A percentile compares a stretch with the other conserved stretches of the same genome.
Evolutionary conservation across 306 rosid genomes (phyloP).

Genomic region (Astragalus glycyphyllos): DNA sequence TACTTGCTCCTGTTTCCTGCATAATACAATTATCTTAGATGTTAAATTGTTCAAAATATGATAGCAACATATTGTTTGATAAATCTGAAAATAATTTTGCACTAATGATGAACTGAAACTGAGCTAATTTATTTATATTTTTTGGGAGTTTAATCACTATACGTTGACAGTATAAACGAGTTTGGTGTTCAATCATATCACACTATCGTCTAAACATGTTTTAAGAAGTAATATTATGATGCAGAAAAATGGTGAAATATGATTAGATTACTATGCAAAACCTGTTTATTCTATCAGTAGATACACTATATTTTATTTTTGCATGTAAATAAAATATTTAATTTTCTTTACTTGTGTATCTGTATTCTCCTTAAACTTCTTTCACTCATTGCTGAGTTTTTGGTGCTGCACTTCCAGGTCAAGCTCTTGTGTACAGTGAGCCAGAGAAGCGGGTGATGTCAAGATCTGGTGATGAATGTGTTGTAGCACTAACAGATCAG

Average conservation of each 20-base stretch:
- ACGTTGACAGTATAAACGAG: too few relatives aligned
- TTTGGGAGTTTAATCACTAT: too few relatives aligned
- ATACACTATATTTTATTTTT: not conserved
- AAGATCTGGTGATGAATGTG: constrained; percentile 92
- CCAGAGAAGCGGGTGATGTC: constrained; percentile 88
- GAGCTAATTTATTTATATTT: not conserved
- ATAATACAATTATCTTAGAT: not conserved
- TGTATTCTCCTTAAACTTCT: not conserved
- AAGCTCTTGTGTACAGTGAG: constrained; percentile 83
- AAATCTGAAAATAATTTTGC: not conserved
- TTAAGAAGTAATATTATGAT: too few relatives aligned
- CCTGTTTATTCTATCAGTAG: too few relatives aligned
- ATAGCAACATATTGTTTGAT: not conserved
- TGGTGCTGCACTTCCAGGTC: constrained; percentile 44
- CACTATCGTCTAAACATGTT: too few relatives aligned
- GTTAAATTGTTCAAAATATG: not conserved
- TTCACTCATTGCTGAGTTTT: not conserved
- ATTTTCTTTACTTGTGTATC: not conserved
- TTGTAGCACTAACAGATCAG: constrained; percentile 96
- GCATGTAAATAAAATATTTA: not conserved
- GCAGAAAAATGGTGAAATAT: too few relatives aligned
- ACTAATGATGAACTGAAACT: not conserved
- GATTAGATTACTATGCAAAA: too few relatives aligned
- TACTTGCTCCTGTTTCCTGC: not conserved
- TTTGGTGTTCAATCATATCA: too few relatives aligned